Base-by-base conservation (phyloP, 495 filamentous ascomycete genomes). In the Hyaloscypha finlandica region DNA sequence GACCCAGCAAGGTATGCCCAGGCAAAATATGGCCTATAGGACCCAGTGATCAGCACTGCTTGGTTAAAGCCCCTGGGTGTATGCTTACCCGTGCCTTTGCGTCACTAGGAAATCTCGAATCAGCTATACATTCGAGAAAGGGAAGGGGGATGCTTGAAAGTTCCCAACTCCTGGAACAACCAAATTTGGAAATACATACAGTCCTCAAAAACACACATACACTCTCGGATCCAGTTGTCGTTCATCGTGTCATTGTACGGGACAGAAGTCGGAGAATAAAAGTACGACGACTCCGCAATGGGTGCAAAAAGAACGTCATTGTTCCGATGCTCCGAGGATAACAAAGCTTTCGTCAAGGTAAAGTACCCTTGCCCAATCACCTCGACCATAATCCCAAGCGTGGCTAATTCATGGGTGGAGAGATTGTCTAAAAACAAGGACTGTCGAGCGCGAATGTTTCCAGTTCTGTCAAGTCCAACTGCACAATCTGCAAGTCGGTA, bases 151-250 rank as follows among this genome's bases (percentile, higher is more conserved):
- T 25, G 25, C 25, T 25, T 25, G 3, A 37, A 8, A 37, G 35
- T 37, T 12, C 35, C 35, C 12, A 12, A 37, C 12, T 37, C 35
- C 12, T 37, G 35, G 12, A 6, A 37, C 35, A 37, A 37, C 3
- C 8, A 37, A 37, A 37, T 37, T 12, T 37, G 35, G 35, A 12
- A 8, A 37, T 37, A 37, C 35, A 8, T 48, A 48, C 42, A 30
- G 32, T 73, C 68, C 39, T 73, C 71, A 31, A 73, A 70, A 1
- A 73, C 68, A 51, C 68, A 70, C 63, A 67, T 69, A 16, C 66
- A 65, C 54, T 73, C 71, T 4, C 68, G 59, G 6, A 73, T 58
- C 62, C 61, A 68, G 25, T 70, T 53, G 25, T 60, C 62, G 30
- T 25, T 64, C 6, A 31, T 42, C 3, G 65, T 19, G 9, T 68